Evolutionary conservation across 768 basidiomycete species (phyloP), one percentile per base, ranked within the genome.

Genomic region (Trametes sanguinea): DNA sequence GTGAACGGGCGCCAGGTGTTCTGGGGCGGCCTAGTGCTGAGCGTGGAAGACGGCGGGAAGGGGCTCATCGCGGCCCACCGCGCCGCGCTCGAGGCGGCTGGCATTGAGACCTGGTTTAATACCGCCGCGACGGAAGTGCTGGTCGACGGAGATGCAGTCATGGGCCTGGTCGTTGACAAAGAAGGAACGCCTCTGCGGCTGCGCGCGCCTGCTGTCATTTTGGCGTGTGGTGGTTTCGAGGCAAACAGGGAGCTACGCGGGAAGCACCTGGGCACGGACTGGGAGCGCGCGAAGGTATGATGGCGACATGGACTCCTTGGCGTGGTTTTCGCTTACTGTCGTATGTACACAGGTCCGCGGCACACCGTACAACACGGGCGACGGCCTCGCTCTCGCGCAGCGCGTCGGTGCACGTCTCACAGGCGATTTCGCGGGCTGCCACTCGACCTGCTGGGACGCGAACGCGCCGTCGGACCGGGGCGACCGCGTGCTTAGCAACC

Each of bases 361-460:
- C 16, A 89, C 88, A 1, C 87, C 88, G 5, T 86, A 85, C 69
- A 88, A 89, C 63, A 80, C 78, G n/a, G 86, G 88, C 16, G 88
- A 89, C 65, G 84, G 85, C 0, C 80, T 89, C 61, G 64, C 71
- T 42, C 76, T 89, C 62, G 87, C 85, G 1, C 67, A 74, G 29
- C 71, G 73, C 7, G 60, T 83, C 33, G 83, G 86, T 6, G 86
- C 85, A 16, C 78, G 78, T 54, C 74, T 84, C n/a, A 72, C 75
- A 0, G 87, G 87, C n/a, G 85, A 89, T 73, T 89, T 85, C 83
- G 69, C 66, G 37, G 83, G 86, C n/a, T 90, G 88, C 64, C 88
- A 89, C 67, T 86, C 84, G 61, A 88, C 87, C 4, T 83, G 82
- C 67, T 89, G 88, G 88, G 88, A 88, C 66, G 85, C 84, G 16